Conservation (phyloP, 768 basidiomycete species). For the Tulasnella sp. region DNA sequence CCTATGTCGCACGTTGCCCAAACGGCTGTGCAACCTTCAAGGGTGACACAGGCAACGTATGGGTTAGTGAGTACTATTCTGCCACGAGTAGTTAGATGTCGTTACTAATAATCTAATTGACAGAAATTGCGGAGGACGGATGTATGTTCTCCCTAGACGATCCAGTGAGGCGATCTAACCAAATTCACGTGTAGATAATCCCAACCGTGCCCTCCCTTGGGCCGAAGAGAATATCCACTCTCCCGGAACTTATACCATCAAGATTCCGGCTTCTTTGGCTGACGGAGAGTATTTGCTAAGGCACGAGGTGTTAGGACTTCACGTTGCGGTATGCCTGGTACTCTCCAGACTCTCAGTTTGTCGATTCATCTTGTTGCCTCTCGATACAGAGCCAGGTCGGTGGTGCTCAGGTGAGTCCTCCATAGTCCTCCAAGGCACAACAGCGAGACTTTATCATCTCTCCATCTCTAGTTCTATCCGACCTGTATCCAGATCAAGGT, state of each 20-base stretch:
- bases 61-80: slow-evolving; percentile 33
- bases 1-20: slow-evolving; percentile 34
- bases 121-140: slow-evolving; percentile 34
- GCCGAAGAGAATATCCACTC: slow-evolving; percentile 32
- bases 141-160: slow-evolving; percentile 21
- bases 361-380: neutral
- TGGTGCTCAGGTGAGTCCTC: slow-evolving; percentile 24
- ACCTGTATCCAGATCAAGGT: slow-evolving; percentile 22
- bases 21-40: slow-evolving; percentile 36
- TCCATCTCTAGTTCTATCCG: slow-evolving; percentile 13
- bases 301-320: slow-evolving; percentile 28
- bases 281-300: slow-evolving; percentile 29
- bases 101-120: neutral
- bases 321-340: neutral
- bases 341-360: neutral
- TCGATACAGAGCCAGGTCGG: neutral
- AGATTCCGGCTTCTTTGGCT: slow-evolving; percentile 24
- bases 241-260: slow-evolving; percentile 19
- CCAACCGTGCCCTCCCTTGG: slow-evolving; percentile 31
- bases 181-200: slow-evolving; percentile 18
- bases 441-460: neutral
- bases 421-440: neutral
- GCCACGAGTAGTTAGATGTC: neutral
- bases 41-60: slow-evolving; percentile 36
- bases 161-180: neutral